A percentile compares a stretch with the other conserved stretches of the same genome.
Evolutionary conservation across 2,329 filamentous ascomycete genomes (phyloP).

Genomic region (Seiridium unicorne): DNA sequence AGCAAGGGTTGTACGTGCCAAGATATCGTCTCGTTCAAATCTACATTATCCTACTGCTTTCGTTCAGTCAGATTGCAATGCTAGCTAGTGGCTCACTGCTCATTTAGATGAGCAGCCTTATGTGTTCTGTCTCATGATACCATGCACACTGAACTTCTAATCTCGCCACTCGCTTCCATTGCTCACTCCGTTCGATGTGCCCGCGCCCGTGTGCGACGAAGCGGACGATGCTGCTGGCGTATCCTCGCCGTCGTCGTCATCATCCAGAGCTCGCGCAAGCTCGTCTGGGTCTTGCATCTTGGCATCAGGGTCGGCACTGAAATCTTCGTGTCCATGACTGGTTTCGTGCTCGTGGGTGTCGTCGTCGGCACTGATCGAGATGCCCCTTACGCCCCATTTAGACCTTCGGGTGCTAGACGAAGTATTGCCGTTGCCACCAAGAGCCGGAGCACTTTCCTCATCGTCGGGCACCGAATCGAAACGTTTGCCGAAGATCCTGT

Average conservation of each 20-base stretch:
- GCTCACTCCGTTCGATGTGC: constrained; percentile 18
- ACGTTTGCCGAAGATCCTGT: constrained; percentile 66
- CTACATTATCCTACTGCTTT: too few species aligned
- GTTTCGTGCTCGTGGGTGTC: constrained; percentile 48
- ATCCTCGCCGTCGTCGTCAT: constrained; percentile 48
- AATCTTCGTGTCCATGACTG: constrained; percentile 38
- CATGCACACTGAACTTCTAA: constrained; percentile 1
- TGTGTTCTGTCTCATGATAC: background rate
- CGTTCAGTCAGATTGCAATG: too few species aligned
- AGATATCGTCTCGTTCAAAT: too few species aligned
- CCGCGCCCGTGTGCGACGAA: constrained; percentile 12
- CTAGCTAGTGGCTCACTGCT: too few species aligned
- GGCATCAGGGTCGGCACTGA: constrained; percentile 57
- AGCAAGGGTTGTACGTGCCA: too few species aligned
- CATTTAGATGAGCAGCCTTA: too few species aligned
- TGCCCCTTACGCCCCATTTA: constrained; percentile 64
- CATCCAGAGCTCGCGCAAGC: constrained; percentile 56
- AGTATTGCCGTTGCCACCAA: constrained; percentile 31
- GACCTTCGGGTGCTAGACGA: constrained; percentile 34
- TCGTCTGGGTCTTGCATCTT: constrained; percentile 68
- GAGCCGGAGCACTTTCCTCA: constrained; percentile 56
- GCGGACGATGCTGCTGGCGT: constrained; percentile 12
- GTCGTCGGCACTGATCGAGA: constrained; percentile 66
- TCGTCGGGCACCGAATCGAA: constrained; percentile 54
- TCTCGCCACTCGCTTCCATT: constrained; percentile 28